A percentile compares a stretch with the other conserved stretches of the same genome.
Conservation (phyloP, 352 stramenopile species). For the Blastocystis sp. region DNA sequence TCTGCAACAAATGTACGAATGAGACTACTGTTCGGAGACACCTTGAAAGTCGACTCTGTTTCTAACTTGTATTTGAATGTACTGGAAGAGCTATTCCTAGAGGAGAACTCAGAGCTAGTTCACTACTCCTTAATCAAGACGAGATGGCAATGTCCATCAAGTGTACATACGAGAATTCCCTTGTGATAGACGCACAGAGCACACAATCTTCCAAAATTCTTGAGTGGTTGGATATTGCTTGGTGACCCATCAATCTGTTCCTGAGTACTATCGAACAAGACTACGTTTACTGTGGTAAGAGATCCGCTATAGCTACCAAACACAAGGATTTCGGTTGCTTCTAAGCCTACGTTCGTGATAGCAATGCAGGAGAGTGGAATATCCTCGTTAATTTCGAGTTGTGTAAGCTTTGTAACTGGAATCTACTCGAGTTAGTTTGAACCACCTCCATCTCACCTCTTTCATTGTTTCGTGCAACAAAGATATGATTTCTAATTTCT, state of each 20-base stretch:
- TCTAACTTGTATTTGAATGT: not conserved
- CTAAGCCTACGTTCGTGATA: not conserved
- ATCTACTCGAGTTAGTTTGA: not conserved
- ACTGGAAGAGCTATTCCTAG: not conserved
- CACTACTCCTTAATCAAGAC: not conserved
- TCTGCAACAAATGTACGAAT: not conserved
- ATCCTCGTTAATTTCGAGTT: not conserved
- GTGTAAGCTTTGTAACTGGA: not conserved
- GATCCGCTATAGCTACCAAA: not conserved
- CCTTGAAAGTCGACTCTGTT: not conserved
- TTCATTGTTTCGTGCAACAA: not conserved
- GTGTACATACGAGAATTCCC: not conserved
- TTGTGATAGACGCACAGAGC: not conserved
- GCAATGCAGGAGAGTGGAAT: not conserved
- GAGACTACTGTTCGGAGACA: not conserved
- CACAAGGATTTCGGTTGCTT: not conserved
- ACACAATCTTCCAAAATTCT: not conserved
- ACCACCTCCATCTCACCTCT: not conserved
- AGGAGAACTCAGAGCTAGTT: not conserved
- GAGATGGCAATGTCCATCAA: not conserved
- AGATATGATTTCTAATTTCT: not conserved
- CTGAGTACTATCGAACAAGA: not conserved
- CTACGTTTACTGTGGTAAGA: not conserved
- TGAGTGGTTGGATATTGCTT: not conserved
- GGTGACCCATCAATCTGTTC: not conserved